phyloP scores from a whole-genome alignment of 1,284 basidiomycete species.

The Cutaneotrichosporon cutaneum region DNA sequence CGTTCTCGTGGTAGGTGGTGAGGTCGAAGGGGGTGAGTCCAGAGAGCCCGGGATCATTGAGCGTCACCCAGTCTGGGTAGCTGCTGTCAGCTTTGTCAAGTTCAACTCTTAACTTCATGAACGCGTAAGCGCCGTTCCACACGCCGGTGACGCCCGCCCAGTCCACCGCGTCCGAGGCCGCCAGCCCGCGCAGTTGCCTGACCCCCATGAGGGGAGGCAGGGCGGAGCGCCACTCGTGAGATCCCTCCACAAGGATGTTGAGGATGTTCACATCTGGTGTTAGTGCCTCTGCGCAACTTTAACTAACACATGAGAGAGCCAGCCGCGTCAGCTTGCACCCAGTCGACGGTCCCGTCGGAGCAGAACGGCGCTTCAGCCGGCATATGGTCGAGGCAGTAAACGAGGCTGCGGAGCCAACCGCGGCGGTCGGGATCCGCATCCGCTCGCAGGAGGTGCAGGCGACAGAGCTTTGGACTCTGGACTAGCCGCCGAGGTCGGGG shows the following conservation, averaged over 20 bases:
- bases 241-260: conserved; percentile 31
- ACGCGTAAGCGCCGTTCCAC: conserved; percentile 50
- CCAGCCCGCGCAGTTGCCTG: conserved; percentile 34
- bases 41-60: conserved; percentile 39
- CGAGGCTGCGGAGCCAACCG: conserved; percentile 37
- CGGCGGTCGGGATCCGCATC: conserved; percentile 18
- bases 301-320: conserved; percentile 46
- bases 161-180: conserved; percentile 35
- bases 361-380: conserved; percentile 30
- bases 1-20: conserved; percentile 39
- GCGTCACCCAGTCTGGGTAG: conserved; percentile 44
- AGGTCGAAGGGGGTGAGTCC: conserved; percentile 33
- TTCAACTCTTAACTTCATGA: conserved; percentile 43
- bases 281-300: not conserved
- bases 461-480: conserved; percentile 27
- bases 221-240: conserved; percentile 35
- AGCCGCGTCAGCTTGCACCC: conserved; percentile 43
- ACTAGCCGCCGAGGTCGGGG: conserved; percentile 10
- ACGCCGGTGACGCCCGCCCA: conserved; percentile 43
- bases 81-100: conserved; percentile 19
- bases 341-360: conserved; percentile 42
- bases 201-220: conserved; percentile 26
- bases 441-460: conserved; percentile 33
- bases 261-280: conserved; percentile 39
- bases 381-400: conserved; percentile 26